Percentiles rank a stretch among this genome's conserved stretches.
phyloP scores from a whole-genome alignment of 176 grass and related monocot species.

The Raddia distichophylla region DNA sequence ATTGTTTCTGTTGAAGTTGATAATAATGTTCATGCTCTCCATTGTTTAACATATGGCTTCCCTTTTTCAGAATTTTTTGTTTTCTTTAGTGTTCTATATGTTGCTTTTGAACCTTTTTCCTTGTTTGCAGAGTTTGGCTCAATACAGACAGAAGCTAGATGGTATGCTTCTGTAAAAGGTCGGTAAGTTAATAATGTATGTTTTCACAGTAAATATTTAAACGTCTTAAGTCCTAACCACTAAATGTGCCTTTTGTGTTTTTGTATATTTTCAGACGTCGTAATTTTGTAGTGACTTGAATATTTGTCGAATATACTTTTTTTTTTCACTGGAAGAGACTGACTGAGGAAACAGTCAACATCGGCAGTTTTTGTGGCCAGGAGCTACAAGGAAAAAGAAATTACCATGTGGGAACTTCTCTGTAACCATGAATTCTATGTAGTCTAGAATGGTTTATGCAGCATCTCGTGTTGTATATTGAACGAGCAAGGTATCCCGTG shows the following conservation, averaged over 20 bases:
- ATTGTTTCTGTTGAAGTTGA: background rate
- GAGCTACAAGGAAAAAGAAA: background rate
- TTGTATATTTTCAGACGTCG: conserved; percentile 1
- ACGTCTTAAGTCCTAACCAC: background rate
- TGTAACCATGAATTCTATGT: background rate
- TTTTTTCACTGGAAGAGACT: background rate
- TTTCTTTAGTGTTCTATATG: background rate
- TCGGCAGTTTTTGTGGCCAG: background rate
- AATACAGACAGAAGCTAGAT: conserved; percentile 89
- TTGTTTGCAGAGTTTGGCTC: conserved; percentile 78
- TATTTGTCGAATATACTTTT: background rate
- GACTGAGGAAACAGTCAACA: background rate
- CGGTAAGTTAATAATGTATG: too few relatives aligned
- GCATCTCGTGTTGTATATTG: background rate
- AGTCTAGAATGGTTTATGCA: background rate
- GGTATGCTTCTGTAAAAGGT: conserved; percentile 58
- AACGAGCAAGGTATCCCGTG: too few relatives aligned
- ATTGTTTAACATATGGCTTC: background rate
- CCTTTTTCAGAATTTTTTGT: background rate
- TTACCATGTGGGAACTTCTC: background rate
- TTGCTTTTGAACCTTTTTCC: conserved; percentile 26
- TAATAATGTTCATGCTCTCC: background rate
- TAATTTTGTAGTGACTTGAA: background rate
- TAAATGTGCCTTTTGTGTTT: background rate
- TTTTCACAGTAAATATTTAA: background rate